Base-by-base conservation (phyloP, 305 asterid species). In the Fraxinus sp. region DNA sequence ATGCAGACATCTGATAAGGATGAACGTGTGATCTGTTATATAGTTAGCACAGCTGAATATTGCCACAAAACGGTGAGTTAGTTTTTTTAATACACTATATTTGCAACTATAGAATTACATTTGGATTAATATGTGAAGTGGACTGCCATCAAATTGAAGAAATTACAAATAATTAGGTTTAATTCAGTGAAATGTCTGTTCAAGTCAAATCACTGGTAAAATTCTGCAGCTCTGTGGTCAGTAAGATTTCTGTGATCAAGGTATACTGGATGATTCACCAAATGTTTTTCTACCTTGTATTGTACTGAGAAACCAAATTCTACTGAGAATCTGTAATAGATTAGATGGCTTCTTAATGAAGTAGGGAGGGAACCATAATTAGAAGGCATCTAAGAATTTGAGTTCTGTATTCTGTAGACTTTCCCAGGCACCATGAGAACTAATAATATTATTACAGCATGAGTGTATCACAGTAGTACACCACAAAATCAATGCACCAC, bases 21-120 rank as follows among this genome's bases (percentile, higher is more conserved):
- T 84, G 98, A 95, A 84, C 94, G 94, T 33, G 86, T 91, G 85
- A 95, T 93, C 84, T 93, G 98, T 89, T 93, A 95, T 82, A 92
- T 93, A 57, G 98, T 95, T 46, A 95, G 93, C 90, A 95, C 98
- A 79, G 97, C 98, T 86, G 98, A 95, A 86, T 95, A 95, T 90
- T 95, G 98, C 87, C 98, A 92, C 90, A 93, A 83, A 87, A 95
- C 98, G 92, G 98, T 89, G 66, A 79, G 92, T 92, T 86, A 41
- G 91, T 83, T 79, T 79, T 39, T 35, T 7, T 39, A 76, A 44
- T 76, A 66, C 82, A 68, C 70, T 78, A 71, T 81, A 37, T 57
- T 62, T 66, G 79, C 75, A 22, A 32, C 74, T 10, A 30, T 39
- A 46, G 64, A 32, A 46, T 62, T 83, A 14, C 59, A 30, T 62